Evolutionary conservation across 768 basidiomycete genomes (phyloP).

Genomic region (Crassisporium funariophilum): DNA sequence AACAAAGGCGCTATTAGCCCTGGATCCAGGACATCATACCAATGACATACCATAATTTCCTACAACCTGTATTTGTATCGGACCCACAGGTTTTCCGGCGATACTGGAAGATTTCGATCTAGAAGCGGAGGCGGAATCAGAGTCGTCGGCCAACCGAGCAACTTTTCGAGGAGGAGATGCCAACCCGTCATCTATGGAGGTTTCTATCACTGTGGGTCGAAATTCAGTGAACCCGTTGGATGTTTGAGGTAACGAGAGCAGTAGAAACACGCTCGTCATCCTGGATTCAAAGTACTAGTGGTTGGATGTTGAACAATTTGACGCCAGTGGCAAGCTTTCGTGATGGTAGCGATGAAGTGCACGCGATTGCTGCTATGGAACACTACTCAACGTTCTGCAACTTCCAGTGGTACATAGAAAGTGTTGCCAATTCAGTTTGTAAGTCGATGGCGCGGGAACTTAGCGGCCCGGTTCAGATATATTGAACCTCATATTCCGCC

Average conservation of each 20-base stretch:
- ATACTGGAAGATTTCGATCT: slow-evolving; percentile 40
- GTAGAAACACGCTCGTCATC: slow-evolving; percentile 41
- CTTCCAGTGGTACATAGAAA: too few relatives aligned
- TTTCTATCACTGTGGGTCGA: slow-evolving; percentile 37
- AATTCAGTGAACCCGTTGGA: slow-evolving; percentile 52
- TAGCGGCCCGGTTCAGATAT: too few relatives aligned
- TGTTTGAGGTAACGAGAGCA: slow-evolving; percentile 51
- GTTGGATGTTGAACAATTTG: too few relatives aligned
- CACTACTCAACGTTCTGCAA: too few relatives aligned
- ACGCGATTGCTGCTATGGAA: too few relatives aligned
- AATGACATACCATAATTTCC: slow-evolving; percentile 41
- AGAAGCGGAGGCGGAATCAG: slow-evolving; percentile 68
- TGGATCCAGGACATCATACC: neutral
- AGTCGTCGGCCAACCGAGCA: slow-evolving; percentile 64
- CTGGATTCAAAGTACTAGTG: slow-evolving; percentile 16
- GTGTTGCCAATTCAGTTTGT: too few relatives aligned
- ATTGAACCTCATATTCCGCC: too few relatives aligned
- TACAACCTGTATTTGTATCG: slow-evolving; percentile 50
- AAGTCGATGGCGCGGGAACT: too few relatives aligned
- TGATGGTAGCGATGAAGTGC: too few relatives aligned
- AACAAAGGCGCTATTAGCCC: neutral
- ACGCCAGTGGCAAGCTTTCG: too few relatives aligned
- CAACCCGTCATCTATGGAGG: slow-evolving; percentile 42
- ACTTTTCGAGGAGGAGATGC: slow-evolving; percentile 69
- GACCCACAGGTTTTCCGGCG: slow-evolving; percentile 31